Percentiles rank a stretch among this genome's conserved stretches.
These are phyloP conservation scores for Alternaria novae-zelandiae DNA, from an alignment of 2,329 filamentous ascomycete genomes.

Conservation along the genomic window DNA sequence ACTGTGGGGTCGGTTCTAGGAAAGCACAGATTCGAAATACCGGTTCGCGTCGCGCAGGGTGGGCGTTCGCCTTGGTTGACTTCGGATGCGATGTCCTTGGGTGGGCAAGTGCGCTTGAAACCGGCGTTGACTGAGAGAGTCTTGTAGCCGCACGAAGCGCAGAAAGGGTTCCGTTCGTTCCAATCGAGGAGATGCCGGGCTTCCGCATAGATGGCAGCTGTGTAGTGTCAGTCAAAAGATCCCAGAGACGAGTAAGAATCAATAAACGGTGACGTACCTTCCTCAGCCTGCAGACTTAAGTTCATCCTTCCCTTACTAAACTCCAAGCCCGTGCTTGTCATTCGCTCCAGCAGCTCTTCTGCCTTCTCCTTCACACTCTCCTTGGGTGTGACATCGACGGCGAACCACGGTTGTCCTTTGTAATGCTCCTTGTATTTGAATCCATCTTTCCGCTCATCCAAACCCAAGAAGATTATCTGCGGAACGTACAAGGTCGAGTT, in stretches of 20 bases:
- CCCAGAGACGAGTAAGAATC: not conserved
- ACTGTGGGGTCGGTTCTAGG: slow-evolving; percentile 93
- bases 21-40: slow-evolving; percentile 89
- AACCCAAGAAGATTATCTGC: slow-evolving; percentile 81
- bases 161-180: slow-evolving; percentile 93
- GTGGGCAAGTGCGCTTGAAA: slow-evolving; percentile 80
- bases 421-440: slow-evolving; percentile 72
- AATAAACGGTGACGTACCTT: slow-evolving; percentile 57
- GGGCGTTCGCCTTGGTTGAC: slow-evolving; percentile 59
- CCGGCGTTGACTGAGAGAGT: slow-evolving; percentile 81
- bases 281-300: slow-evolving; percentile 65
- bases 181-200: slow-evolving; percentile 89
- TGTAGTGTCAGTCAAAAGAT: not conserved
- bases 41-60: slow-evolving; percentile 80
- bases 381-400: slow-evolving; percentile 82
- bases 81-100: slow-evolving; percentile 66
- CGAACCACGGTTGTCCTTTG: slow-evolving; percentile 83
- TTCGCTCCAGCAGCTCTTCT: slow-evolving; percentile 63
- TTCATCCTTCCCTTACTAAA: slow-evolving; percentile 72
- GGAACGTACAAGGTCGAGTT: slow-evolving; percentile 73
- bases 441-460: slow-evolving; percentile 70
- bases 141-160: slow-evolving; percentile 82
- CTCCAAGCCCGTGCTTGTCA: slow-evolving; percentile 66
- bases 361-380: slow-evolving; percentile 68
- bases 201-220: slow-evolving; percentile 89